Percentiles rank a stretch among this genome's conserved stretches.
Conservation (phyloP, 257 asterid genomes). For the Verbena officinalis region DNA sequence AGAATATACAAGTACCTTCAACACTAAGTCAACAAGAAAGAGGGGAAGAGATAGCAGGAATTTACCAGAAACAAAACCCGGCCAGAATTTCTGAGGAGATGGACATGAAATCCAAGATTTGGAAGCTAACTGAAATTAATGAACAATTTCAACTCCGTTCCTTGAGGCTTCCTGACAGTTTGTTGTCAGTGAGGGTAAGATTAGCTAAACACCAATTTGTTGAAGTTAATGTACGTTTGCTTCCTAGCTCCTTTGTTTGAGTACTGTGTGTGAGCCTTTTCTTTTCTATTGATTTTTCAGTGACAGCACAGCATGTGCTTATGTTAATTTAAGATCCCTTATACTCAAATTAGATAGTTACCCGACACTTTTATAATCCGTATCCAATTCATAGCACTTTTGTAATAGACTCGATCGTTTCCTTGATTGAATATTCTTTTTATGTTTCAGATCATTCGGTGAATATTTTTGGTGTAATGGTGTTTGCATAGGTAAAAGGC, state of each 20-base stretch:
- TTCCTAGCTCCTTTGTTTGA: not conserved
- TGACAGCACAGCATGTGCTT: too few species aligned
- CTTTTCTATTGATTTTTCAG: not conserved
- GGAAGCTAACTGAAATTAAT: slow-evolving; percentile 58
- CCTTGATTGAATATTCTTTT: not conserved
- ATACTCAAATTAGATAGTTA: too few species aligned
- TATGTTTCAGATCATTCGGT: slow-evolving; percentile 54
- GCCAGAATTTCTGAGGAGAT: slow-evolving; percentile 48
- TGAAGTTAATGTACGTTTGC: slow-evolving; percentile 6
- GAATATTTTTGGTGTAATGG: too few species aligned
- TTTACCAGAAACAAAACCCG: slow-evolving; percentile 45
- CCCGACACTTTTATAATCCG: too few species aligned
- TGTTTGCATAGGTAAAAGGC: slow-evolving; percentile 45
- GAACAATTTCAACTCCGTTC: slow-evolving; percentile 60
- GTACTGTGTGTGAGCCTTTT: not conserved
- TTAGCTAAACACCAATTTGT: not conserved
- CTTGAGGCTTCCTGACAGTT: slow-evolving; percentile 59
- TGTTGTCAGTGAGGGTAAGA: slow-evolving; percentile 53
- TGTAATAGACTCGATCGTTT: too few species aligned
- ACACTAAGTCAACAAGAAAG: too few species aligned
- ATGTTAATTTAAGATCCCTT: too few species aligned
- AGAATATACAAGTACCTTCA: too few species aligned
- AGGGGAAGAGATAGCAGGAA: slow-evolving; percentile 49
- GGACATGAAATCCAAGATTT: slow-evolving; percentile 55
- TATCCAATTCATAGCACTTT: too few species aligned